Conservation (phyloP, 352 stramenopile genomes). For the Pythium vanterpoolii region DNA sequence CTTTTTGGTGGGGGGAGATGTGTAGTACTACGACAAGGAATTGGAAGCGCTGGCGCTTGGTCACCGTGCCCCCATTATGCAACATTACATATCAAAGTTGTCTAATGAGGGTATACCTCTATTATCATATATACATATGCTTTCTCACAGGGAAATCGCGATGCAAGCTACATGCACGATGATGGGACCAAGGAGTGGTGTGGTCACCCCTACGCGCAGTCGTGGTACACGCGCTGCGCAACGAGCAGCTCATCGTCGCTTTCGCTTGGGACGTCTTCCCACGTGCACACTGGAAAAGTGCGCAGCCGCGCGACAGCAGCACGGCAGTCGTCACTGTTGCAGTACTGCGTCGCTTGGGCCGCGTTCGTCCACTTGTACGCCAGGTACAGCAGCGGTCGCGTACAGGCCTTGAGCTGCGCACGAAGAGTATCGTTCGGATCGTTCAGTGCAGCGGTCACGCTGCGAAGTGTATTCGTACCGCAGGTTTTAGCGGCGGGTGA, state of each 20-base stretch:
- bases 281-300: conserved; percentile 37
- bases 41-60: conserved; percentile 11
- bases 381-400: conserved; percentile 32
- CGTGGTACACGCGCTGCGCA: conserved; percentile 40
- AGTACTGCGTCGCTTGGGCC: conserved; percentile 38
- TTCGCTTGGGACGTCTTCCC: conserved; percentile 28
- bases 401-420: conserved; percentile 24
- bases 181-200: not conserved
- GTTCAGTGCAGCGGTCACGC: not conserved
- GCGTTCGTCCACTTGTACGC: conserved; percentile 31
- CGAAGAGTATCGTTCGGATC: conserved; percentile 8
- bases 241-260: conserved; percentile 36
- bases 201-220: conserved; percentile 26
- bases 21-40: conserved; percentile 4
- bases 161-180: not conserved
- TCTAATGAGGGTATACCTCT: conserved; percentile 1
- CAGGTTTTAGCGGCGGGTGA: not conserved
- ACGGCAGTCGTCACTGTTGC: conserved; percentile 30
- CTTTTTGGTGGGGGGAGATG: not conserved
- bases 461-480: not conserved
- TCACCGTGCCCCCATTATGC: not conserved
- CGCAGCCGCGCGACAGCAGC: conserved; percentile 27
- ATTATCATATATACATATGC: conserved; percentile 1
- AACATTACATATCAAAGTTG: not conserved
- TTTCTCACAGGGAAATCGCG: conserved; percentile 5